Conservation (phyloP, 1,139 yeast species). For the Yamadazyma taylorii region DNA sequence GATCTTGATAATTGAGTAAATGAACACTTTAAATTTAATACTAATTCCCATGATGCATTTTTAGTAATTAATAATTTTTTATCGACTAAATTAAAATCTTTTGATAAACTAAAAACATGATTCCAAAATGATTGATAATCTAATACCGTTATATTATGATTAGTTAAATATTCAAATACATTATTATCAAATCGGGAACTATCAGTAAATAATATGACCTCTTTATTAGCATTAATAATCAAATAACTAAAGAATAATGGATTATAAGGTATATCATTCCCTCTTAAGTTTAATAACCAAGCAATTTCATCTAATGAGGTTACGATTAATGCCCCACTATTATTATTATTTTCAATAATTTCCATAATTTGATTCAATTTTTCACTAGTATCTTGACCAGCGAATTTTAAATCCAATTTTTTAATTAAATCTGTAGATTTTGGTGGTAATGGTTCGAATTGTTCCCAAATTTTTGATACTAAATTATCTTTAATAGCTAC, state of each 20-base stretch:
- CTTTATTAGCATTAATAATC: constrained; percentile 48
- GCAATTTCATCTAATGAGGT: constrained; percentile 85
- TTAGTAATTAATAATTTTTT: constrained; percentile 59
- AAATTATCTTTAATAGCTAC: constrained; percentile 69
- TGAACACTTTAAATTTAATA: constrained; percentile 47
- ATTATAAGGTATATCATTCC: constrained; percentile 73
- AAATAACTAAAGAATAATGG: constrained; percentile 90
- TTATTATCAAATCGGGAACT: constrained; percentile 29
- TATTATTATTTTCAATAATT: constrained; percentile 41
- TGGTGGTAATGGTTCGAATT: constrained; percentile 50
- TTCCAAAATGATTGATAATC: constrained; percentile 60
- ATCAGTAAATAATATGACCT: constrained; percentile 53
- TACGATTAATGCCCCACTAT: constrained; percentile 52
- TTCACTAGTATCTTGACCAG: constrained; percentile 47
- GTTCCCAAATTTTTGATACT: constrained; percentile 73
- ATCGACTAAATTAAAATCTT: constrained; percentile 37
- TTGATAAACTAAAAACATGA: constrained; percentile 45
- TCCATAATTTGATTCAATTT: constrained; percentile 49
- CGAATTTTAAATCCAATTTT: constrained; percentile 42
- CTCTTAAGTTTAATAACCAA: constrained; percentile 88
- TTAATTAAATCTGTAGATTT: constrained; percentile 44
- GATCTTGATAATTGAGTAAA: constrained; percentile 51
- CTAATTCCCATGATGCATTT: constrained; percentile 80
- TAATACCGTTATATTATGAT: constrained; percentile 46
- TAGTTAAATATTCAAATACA: constrained; percentile 32